These are phyloP conservation scores for Colletotrichum orchidophilum DNA, from an alignment of 2,329 filamentous ascomycete genomes.

Conservation along the genomic window DNA sequence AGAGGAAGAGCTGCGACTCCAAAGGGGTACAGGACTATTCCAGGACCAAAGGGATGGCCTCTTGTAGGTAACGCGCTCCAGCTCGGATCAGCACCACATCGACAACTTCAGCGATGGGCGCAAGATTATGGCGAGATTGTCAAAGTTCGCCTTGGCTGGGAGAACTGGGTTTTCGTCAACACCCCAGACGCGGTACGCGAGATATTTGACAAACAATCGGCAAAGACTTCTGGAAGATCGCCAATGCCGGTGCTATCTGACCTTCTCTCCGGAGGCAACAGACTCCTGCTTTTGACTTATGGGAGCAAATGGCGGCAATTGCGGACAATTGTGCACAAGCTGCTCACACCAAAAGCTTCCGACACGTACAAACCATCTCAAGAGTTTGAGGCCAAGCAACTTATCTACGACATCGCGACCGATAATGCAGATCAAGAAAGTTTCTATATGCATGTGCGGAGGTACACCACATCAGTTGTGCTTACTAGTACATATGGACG, in stretches of 20 bases:
- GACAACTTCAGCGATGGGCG: neutral
- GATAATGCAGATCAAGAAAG: neutral
- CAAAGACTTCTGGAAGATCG: neutral
- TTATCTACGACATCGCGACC: neutral
- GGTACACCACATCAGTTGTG: neutral
- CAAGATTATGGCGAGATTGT: constrained; percentile 5
- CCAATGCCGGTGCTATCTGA: neutral
- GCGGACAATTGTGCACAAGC: neutral
- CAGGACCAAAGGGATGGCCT: neutral
- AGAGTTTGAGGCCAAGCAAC: neutral
- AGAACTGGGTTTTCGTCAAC: constrained; percentile 9
- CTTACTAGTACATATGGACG: neutral
- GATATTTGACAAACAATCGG: constrained; percentile 7
- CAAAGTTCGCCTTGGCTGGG: neutral
- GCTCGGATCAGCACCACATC: neutral
- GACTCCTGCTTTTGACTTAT: neutral
- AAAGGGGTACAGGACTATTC: neutral
- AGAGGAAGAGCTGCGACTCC: neutral
- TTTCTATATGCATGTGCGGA: neutral
- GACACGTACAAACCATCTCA: neutral
- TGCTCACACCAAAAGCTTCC: neutral
- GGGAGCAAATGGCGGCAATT: neutral
- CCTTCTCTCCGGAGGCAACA: neutral
- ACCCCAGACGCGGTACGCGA: neutral
- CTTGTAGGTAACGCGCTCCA: constrained; percentile 1